Evolutionary conservation across 2,329 filamentous ascomycete species (phyloP).

Genomic region (Diaporthe batatas): DNA sequence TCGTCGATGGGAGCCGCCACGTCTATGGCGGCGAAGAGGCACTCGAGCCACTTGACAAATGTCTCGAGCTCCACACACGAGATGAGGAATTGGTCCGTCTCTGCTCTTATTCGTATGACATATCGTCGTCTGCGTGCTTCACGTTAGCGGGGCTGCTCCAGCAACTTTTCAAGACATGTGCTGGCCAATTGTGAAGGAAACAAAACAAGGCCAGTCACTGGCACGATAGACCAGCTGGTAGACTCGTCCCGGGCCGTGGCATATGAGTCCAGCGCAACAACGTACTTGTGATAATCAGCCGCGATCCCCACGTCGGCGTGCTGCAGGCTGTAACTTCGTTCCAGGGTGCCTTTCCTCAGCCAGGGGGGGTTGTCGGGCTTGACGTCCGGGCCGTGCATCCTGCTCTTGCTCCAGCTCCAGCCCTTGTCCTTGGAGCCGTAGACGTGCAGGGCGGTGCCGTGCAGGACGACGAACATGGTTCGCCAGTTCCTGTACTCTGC

Average conservation of each 20-base stretch:
- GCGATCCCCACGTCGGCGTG: constrained; percentile 83
- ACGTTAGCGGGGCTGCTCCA: constrained; percentile 17
- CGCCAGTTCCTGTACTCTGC: constrained; percentile 75
- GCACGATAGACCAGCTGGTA: not conserved
- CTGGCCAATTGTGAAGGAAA: not conserved
- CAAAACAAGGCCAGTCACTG: not conserved
- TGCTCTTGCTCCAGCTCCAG: constrained; percentile 61
- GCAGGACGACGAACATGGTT: constrained; percentile 72
- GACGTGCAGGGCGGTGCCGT: constrained; percentile 77
- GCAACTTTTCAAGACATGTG: too few relatives aligned
- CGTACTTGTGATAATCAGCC: constrained; percentile 77
- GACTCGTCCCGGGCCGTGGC: not conserved
- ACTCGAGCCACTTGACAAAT: constrained; percentile 78
- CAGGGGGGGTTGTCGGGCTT: constrained; percentile 65
- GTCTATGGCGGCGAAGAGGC: constrained; percentile 79
- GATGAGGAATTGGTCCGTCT: constrained; percentile 80
- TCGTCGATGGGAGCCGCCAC: constrained; percentile 79
- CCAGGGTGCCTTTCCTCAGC: constrained; percentile 66
- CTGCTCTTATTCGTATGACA: constrained; percentile 78
- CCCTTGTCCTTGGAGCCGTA: constrained; percentile 71
- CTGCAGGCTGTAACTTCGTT: constrained; percentile 78
- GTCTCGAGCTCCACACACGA: constrained; percentile 74
- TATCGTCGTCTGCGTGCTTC: constrained; percentile 65
- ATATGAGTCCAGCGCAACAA: constrained; percentile 40
- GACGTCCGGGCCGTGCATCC: constrained; percentile 62